phyloP scores from a whole-genome alignment of 352 stramenopile genomes.

The Phytophthora melonis region DNA sequence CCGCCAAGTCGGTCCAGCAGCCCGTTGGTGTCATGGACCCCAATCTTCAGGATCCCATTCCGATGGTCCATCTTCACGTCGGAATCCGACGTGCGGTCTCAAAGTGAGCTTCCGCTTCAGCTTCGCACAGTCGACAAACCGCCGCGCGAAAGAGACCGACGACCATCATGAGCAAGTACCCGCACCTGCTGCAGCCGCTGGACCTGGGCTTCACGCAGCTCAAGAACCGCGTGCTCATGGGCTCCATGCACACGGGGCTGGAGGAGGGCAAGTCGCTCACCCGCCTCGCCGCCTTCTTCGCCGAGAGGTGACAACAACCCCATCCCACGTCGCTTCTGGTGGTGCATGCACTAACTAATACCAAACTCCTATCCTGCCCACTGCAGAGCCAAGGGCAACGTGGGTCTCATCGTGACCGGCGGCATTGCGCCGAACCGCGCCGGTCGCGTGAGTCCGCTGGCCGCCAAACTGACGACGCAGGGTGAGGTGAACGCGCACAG shows the following conservation, averaged over 20 bases:
- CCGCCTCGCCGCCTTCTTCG: constrained; percentile 95
- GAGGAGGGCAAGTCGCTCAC: constrained; percentile 84
- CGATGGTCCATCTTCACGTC: constrained; percentile 11
- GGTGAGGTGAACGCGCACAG: constrained; percentile 92
- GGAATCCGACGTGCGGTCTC: constrained; percentile 21
- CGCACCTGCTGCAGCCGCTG: constrained; percentile 77
- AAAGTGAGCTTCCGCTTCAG: background rate
- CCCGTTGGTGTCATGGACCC: too few species aligned
- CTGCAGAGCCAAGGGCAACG: constrained; percentile 87
- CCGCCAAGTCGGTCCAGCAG: too few species aligned
- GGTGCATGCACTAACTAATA: background rate
- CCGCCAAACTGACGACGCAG: constrained; percentile 93
- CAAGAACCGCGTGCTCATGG: constrained; percentile 92
- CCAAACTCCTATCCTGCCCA: background rate
- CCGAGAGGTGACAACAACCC: constrained; percentile 65
- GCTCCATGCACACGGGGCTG: constrained; percentile 93
- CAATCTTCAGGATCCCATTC: constrained; percentile 1
- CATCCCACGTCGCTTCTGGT: too few species aligned
- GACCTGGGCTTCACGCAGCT: constrained; percentile 86
- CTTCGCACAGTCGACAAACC: constrained; percentile 2
- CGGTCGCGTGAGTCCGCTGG: constrained; percentile 94
- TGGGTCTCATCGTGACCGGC: constrained; percentile 95
- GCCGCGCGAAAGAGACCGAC: background rate
- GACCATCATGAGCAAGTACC: constrained; percentile 69
- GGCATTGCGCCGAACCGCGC: constrained; percentile 94